Base-by-base conservation (phyloP, 176 grass and related monocot genomes). In the Typha latifolia region DNA sequence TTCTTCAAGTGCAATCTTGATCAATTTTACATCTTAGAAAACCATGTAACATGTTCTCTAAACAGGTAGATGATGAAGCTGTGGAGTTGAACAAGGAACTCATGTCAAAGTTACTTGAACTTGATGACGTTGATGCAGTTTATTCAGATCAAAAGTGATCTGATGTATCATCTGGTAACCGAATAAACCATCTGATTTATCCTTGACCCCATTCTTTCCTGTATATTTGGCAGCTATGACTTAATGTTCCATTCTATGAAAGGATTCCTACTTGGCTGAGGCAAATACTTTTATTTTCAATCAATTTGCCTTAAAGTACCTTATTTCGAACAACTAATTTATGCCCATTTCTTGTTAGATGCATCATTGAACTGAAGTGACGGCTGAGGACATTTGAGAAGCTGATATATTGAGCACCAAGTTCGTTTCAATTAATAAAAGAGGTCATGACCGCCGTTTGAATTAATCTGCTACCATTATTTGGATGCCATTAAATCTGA, bases 21-120 rank as follows among this genome's bases (percentile, higher is more conserved):
- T 21, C 74, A 49, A 78, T 1, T 34, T 12, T 29, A 12, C 12
- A 72, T 10, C 37, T 43, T 0, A 27, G 12, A 16, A 0, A 24
- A 74, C n/a, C 53, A 19, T 21, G 18, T 59, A 19, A 19, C 53
- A 22, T 59, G 53, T 68, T 67, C 18, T 66, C 63, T 11, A 59
- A 26, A 12, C 67, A 93, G 94, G 86, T 83, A 29, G 89, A 99
- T 69, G 89, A 93, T 2, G 94, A 97, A 72, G 89, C 94, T 24
- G 66, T 97, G 78, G 94, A 93, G 48, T 83, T 93, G 73, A 97
- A 93, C 76, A 97, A 97, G 81, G 83, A 90, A 19, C 83, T 97
- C 12, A 83, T 93, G 14, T 75, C 53, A 51, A 99, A 99, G 26
- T 77, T 99, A 74, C 83, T 99, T 64, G 94, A 99, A 79, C 83